These are phyloP conservation scores for Nepenthes gracilis DNA, from an alignment of 148 eudicot genomes.

Conservation along the genomic window DNA sequence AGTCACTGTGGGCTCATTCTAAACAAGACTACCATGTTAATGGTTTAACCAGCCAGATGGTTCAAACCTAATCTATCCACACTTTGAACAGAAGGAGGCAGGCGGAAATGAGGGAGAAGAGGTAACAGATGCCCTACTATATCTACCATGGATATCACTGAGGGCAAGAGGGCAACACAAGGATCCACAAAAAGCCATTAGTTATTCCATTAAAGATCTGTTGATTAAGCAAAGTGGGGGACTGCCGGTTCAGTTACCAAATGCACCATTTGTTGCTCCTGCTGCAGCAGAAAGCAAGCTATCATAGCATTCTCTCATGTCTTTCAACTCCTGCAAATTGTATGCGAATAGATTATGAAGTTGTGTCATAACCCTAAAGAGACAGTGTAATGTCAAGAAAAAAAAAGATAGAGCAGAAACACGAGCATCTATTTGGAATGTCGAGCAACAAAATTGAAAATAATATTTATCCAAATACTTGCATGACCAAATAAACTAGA, in stretches of 20 bases:
- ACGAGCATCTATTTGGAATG: no score
- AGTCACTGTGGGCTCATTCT: neutral
- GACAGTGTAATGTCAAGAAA: neutral
- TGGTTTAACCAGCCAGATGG: neutral
- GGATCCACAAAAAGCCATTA: no score
- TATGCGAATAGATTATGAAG: neutral
- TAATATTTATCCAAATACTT: no score
- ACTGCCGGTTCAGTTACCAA: constrained; percentile 31
- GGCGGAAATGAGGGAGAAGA: neutral
- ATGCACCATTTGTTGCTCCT: constrained; percentile 71
- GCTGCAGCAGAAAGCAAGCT: constrained; percentile 90
- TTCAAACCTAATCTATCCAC: neutral
- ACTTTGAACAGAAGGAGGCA: neutral
- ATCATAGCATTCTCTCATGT: constrained; percentile 87
- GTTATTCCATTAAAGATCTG: no score
- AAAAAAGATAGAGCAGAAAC: neutral
- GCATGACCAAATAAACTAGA: no score
- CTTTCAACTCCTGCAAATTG: constrained; percentile 64
- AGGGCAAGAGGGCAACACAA: no score
- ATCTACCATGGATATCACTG: no score
- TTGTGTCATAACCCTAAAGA: neutral
- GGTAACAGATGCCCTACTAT: neutral
- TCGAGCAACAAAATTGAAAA: no score
- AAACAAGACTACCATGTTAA: neutral
- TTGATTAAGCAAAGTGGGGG: no score